Conservation (phyloP, 2,329 filamentous ascomycete genomes). For the Alternaria panax region DNA sequence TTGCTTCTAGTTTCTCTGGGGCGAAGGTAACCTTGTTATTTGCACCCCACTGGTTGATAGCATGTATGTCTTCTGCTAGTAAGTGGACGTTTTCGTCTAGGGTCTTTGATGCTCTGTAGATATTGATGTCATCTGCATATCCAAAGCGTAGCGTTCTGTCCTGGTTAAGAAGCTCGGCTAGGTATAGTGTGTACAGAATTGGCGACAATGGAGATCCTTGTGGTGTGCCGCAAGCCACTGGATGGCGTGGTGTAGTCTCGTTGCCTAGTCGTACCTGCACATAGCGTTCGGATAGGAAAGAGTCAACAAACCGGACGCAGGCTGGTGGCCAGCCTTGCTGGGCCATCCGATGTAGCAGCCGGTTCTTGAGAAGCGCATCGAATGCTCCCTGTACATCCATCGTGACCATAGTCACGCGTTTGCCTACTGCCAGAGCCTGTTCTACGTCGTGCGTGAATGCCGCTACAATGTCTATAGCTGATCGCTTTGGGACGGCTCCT, state of each 20-base stretch:
- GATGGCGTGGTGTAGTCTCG: neutral
- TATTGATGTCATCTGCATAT: slow-evolving; percentile 1
- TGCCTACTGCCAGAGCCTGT: neutral
- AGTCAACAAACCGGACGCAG: neutral
- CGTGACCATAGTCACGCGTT: slow-evolving; percentile 14
- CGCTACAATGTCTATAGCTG: slow-evolving; percentile 5
- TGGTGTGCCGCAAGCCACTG: neutral
- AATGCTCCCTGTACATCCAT: slow-evolving; percentile 13
- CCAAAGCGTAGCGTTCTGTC: neutral
- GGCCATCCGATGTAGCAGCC: no score
- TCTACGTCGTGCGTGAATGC: slow-evolving; percentile 12
- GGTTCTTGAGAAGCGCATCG: slow-evolving; percentile 14
- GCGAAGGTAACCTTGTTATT: no score
- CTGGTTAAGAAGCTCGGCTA: slow-evolving; percentile 4
- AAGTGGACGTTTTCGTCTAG: slow-evolving; percentile 9
- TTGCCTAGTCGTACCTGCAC: slow-evolving; percentile 1
- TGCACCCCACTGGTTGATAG: no score
- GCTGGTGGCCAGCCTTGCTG: neutral
- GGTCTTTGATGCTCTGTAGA: neutral
- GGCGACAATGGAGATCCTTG: slow-evolving; percentile 4
- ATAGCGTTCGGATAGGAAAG: neutral
- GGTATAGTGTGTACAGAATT: slow-evolving; percentile 10
- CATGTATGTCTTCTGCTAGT: neutral
- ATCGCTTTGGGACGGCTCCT: slow-evolving; percentile 15
- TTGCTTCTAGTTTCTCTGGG: no score